phyloP scores from a whole-genome alignment of 306 rosid genomes.

The Ammopiptanthus mongolicus region DNA sequence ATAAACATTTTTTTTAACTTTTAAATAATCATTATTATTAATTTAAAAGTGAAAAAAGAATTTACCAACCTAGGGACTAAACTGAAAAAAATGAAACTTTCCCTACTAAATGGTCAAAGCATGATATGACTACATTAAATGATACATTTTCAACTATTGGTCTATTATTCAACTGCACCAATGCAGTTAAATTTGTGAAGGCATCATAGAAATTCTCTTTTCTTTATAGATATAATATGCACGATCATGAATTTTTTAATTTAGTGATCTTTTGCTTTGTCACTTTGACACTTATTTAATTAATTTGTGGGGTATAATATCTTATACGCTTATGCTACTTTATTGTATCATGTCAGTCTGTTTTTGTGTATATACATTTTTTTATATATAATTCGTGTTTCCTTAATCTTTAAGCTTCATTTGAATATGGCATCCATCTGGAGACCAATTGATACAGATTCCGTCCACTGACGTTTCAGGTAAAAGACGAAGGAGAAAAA shows the following conservation, averaged over 20 bases:
- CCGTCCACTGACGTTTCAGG: background rate
- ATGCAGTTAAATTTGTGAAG: no score
- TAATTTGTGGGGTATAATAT: background rate
- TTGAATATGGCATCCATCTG: constrained; percentile 6
- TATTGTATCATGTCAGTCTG: background rate
- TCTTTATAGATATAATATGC: no score
- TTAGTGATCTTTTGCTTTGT: background rate
- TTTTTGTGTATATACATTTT: background rate
- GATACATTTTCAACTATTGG: no score
- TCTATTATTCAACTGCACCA: no score
- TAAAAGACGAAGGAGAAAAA: background rate
- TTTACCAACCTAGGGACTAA: no score
- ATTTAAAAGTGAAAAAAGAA: no score
- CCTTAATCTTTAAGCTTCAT: constrained; percentile 24
- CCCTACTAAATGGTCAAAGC: no score
- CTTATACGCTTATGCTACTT: background rate
- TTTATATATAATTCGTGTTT: background rate
- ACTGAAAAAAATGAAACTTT: no score
- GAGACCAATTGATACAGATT: background rate
- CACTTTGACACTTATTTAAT: background rate
- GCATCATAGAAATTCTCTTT: no score
- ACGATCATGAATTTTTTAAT: background rate
- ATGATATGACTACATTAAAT: no score
- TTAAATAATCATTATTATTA: no score
- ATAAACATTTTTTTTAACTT: no score